Conservation (phyloP, 352 stramenopile species). For the Pseudoperonospora humuli region DNA sequence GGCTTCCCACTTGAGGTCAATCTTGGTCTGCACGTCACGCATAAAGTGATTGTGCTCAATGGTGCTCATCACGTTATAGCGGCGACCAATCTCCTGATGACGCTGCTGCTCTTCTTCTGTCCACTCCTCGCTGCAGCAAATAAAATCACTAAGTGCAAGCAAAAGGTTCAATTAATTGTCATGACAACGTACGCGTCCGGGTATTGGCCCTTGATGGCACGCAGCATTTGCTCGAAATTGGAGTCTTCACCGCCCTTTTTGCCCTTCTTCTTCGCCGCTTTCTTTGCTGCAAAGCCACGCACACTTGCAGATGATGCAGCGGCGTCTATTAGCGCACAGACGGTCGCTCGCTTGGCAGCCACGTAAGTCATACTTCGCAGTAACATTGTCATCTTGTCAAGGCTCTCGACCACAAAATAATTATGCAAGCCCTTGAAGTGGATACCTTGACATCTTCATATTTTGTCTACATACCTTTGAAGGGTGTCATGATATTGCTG, state of each 20-base stretch:
- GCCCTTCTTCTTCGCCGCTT: slow-evolving; percentile 45
- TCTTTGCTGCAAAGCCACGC: slow-evolving; percentile 45
- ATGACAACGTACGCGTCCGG: slow-evolving; percentile 45
- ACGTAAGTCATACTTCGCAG: slow-evolving; percentile 22
- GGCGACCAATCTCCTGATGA: slow-evolving; percentile 72
- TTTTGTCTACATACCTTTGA: no score
- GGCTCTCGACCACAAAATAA: slow-evolving; percentile 24
- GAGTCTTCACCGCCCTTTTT: slow-evolving; percentile 48
- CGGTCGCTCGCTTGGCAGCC: slow-evolving; percentile 19
- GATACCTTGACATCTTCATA: no score
- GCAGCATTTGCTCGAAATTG: slow-evolving; percentile 84
- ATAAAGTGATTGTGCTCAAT: slow-evolving; percentile 86
- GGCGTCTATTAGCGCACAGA: slow-evolving; percentile 10
- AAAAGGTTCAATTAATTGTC: neutral
- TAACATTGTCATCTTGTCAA: slow-evolving; percentile 14
- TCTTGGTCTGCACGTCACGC: slow-evolving; percentile 87
- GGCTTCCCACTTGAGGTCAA: slow-evolving; percentile 87
- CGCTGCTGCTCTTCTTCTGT: slow-evolving; percentile 72
- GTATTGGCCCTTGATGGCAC: slow-evolving; percentile 70
- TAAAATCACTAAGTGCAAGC: neutral
- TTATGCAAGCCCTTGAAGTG: no score
- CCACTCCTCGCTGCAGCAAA: slow-evolving; percentile 48
- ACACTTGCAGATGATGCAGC: slow-evolving; percentile 4
- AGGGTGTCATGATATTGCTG: no score
- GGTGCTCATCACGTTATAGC: slow-evolving; percentile 72